These are phyloP conservation scores for Butyriboletus appendiculatus DNA, from an alignment of 1,284 basidiomycete genomes.

Conservation along the genomic window DNA sequence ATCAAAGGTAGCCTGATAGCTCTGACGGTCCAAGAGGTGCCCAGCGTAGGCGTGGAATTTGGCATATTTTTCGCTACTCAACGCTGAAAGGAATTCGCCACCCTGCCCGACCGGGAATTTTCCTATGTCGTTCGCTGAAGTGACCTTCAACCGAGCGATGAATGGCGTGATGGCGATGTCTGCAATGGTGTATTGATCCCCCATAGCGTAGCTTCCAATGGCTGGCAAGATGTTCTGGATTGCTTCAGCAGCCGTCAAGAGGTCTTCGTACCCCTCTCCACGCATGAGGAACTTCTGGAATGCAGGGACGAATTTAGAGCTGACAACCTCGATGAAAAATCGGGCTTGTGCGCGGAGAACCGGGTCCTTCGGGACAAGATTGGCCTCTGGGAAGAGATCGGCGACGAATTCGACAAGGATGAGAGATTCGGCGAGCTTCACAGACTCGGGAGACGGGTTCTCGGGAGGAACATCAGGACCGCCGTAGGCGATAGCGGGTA, in stretches of 20 bases:
- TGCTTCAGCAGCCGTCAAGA: constrained; percentile 43
- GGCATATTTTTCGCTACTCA: constrained; percentile 30
- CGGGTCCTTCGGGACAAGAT: constrained; percentile 44
- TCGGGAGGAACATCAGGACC: constrained; percentile 42
- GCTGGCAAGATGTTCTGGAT: constrained; percentile 46
- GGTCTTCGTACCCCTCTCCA: constrained; percentile 44
- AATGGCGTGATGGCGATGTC: constrained; percentile 39
- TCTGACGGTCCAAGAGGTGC: constrained; percentile 31
- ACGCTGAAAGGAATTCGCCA: constrained; percentile 23
- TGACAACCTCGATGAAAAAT: constrained; percentile 43
- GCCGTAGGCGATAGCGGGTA: constrained; percentile 49
- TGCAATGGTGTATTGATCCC: constrained; percentile 42
- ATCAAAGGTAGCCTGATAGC: constrained; percentile 32
- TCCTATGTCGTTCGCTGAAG: constrained; percentile 35
- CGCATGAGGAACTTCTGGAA: constrained; percentile 38
- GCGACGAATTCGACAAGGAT: constrained; percentile 48
- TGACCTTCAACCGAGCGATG: constrained; percentile 30
- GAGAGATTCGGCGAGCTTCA: constrained; percentile 47
- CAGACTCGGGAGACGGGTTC: constrained; percentile 43
- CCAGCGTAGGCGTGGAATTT: constrained; percentile 33
- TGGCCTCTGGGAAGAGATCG: constrained; percentile 43
- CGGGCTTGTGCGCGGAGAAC: constrained; percentile 44
- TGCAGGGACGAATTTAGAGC: constrained; percentile 43
- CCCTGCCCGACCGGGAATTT: constrained; percentile 33
- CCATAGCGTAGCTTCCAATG: constrained; percentile 42